phyloP scores from a whole-genome alignment of 805 yeast species.

The Yueomyces sp. region DNA sequence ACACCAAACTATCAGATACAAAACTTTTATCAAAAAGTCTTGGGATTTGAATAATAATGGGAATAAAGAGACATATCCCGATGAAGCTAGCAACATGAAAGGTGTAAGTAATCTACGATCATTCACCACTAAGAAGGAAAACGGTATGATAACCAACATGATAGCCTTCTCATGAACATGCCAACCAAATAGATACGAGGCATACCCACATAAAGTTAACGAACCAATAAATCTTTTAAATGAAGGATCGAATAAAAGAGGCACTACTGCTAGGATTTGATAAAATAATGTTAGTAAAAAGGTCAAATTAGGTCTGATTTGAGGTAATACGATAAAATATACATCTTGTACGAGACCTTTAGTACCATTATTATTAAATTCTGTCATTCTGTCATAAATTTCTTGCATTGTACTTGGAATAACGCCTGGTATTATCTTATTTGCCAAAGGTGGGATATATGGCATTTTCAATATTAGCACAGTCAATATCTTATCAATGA shows the following conservation, averaged over 20 bases:
- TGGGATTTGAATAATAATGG: constrained; percentile 73
- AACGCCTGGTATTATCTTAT: constrained; percentile 22
- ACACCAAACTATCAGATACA: constrained; percentile 78
- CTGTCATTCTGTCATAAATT: constrained; percentile 20
- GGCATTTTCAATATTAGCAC: constrained; percentile 26
- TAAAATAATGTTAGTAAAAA: constrained; percentile 73
- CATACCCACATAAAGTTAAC: constrained; percentile 77
- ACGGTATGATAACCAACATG: constrained; percentile 78
- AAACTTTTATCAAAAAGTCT: constrained; percentile 64
- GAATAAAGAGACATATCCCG: constrained; percentile 80
- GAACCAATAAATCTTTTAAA: constrained; percentile 72
- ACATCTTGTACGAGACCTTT: constrained; percentile 91
- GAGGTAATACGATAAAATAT: constrained; percentile 66
- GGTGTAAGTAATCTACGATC: constrained; percentile 63
- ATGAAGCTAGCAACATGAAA: constrained; percentile 54
- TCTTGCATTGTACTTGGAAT: constrained; percentile 20
- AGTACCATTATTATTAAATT: constrained; percentile 36
- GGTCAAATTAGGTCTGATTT: constrained; percentile 64
- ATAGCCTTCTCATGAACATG: constrained; percentile 98
- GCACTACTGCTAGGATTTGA: constrained; percentile 65
- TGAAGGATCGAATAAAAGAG: constrained; percentile 56
- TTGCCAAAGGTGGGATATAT: constrained; percentile 31
- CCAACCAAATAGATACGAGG: constrained; percentile 94
- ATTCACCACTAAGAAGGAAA: constrained; percentile 56
- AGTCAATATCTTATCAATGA: constrained; percentile 57